These are phyloP conservation scores for Nigrograna mackinnonii DNA, from an alignment of 2,329 filamentous ascomycete genomes.

Conservation along the genomic window DNA sequence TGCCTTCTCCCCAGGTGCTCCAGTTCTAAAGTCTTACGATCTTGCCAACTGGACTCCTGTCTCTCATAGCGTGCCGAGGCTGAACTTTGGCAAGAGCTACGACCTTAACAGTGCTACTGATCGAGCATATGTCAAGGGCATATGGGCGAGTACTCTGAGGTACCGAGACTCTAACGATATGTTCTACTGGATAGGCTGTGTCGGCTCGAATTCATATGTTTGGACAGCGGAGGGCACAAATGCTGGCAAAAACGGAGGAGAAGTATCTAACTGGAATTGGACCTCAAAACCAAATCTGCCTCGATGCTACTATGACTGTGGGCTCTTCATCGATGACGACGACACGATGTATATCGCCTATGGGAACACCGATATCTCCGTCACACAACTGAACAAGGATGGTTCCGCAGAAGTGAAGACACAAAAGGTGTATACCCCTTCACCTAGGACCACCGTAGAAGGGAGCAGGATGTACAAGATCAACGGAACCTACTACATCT, in stretches of 20 bases:
- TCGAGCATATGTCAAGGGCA: constrained; percentile 57
- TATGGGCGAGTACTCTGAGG: constrained; percentile 59
- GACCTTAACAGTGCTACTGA: constrained; percentile 45
- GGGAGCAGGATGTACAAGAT: constrained; percentile 62
- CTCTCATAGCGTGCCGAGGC: constrained; percentile 41
- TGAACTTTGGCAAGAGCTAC: constrained; percentile 50
- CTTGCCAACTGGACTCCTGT: constrained; percentile 55
- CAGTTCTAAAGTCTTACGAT: constrained; percentile 59
- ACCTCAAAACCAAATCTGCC: constrained; percentile 39
- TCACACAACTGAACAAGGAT: constrained; percentile 57
- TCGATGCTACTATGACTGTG: constrained; percentile 61
- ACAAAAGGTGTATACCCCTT: constrained; percentile 48
- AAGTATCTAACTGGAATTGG: constrained; percentile 44
- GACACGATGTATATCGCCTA: constrained; percentile 64
- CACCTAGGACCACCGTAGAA: constrained; percentile 49
- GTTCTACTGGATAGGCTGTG: constrained; percentile 64
- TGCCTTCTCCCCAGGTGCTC: constrained; percentile 60
- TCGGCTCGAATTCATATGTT: constrained; percentile 56
- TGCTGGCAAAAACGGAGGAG: constrained; percentile 34
- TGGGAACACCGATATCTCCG: constrained; percentile 52
- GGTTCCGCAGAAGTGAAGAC: constrained; percentile 50
- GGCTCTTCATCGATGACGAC: constrained; percentile 62
- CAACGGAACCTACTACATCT: constrained; percentile 60
- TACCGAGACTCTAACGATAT: constrained; percentile 54
- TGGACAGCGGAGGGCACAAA: constrained; percentile 53